Conservation (phyloP, 306 rosid species). For the Casuarina cunninghamiana region DNA sequence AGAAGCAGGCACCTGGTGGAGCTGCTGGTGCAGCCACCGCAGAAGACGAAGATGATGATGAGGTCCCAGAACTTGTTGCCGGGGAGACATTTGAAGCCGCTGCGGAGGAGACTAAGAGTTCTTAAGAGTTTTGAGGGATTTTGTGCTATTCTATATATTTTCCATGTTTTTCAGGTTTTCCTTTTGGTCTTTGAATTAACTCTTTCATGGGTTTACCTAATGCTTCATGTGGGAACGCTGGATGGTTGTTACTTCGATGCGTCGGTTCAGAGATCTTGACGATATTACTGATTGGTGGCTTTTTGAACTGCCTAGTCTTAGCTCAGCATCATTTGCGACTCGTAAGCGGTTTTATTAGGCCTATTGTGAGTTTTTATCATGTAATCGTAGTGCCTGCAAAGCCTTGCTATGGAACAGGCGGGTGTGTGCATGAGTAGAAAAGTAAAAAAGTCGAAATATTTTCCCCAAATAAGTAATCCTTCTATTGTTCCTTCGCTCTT, state of each 20-base stretch:
- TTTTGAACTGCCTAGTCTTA: no score
- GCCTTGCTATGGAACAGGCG: no score
- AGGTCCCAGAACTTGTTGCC: slow-evolving; percentile 83
- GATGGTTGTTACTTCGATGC: slow-evolving; percentile 17
- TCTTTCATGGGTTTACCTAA: slow-evolving; percentile 21
- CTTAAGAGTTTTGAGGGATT: slow-evolving; percentile 41
- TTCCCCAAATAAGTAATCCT: no score
- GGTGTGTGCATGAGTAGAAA: no score
- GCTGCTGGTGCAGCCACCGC: slow-evolving; percentile 44
- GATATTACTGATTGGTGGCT: neutral
- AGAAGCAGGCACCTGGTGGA: slow-evolving; percentile 77
- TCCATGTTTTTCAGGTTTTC: slow-evolving; percentile 21
- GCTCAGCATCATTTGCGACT: no score
- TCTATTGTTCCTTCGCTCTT: no score
- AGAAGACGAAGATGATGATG: slow-evolving; percentile 77
- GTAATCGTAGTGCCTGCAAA: no score
- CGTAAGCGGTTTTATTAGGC: no score
- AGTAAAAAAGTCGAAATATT: no score
- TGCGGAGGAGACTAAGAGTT: slow-evolving; percentile 62
- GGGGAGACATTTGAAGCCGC: slow-evolving; percentile 88
- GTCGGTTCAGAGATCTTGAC: neutral
- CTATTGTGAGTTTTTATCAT: no score
- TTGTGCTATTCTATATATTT: slow-evolving; percentile 47
- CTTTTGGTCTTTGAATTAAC: slow-evolving; percentile 22
- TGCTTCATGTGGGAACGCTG: slow-evolving; percentile 16